A percentile compares a stretch with the other conserved stretches of the same genome.
phyloP scores from a whole-genome alignment of 23 red algal genomes.

The Gracilaria gracilis region DNA sequence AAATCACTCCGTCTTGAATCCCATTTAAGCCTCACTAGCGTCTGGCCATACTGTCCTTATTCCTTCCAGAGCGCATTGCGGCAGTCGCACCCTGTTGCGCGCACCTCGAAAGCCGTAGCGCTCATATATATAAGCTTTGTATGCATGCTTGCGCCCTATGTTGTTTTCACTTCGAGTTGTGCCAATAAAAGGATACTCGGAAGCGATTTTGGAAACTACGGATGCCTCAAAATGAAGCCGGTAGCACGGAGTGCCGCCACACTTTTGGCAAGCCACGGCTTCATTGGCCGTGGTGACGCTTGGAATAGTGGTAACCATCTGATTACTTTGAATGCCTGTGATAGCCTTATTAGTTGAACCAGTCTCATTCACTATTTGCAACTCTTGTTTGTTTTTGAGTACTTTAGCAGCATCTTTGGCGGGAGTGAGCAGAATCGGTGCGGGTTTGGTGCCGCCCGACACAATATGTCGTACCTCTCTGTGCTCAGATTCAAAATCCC shows the following conservation, averaged over 20 bases:
- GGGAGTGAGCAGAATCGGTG: too few species aligned
- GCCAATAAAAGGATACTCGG: not conserved
- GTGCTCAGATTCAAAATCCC: too few species aligned
- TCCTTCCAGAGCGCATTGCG: too few species aligned
- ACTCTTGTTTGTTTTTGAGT: too few species aligned
- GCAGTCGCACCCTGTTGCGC: not conserved
- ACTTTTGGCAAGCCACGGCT: not conserved
- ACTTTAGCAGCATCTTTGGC: too few species aligned
- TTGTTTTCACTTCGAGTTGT: not conserved
- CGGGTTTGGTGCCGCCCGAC: too few species aligned
- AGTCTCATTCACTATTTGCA: too few species aligned
- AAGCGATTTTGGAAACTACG: not conserved
- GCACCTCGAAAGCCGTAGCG: not conserved
- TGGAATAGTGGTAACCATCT: too few species aligned
- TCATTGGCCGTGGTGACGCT: too few species aligned
- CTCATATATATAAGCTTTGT: not conserved
- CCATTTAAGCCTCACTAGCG: not conserved
- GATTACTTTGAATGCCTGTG: too few species aligned
- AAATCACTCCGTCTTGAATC: not conserved
- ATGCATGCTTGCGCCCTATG: not conserved
- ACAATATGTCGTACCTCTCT: too few species aligned
- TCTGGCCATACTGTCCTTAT: not conserved
- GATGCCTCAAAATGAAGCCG: not conserved
- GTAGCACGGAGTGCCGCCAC: not conserved
- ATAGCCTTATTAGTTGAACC: too few species aligned